These are phyloP conservation scores for Periconia macrospinosa DNA, from an alignment of 2,329 filamentous ascomycete genomes.

Conservation along the genomic window DNA sequence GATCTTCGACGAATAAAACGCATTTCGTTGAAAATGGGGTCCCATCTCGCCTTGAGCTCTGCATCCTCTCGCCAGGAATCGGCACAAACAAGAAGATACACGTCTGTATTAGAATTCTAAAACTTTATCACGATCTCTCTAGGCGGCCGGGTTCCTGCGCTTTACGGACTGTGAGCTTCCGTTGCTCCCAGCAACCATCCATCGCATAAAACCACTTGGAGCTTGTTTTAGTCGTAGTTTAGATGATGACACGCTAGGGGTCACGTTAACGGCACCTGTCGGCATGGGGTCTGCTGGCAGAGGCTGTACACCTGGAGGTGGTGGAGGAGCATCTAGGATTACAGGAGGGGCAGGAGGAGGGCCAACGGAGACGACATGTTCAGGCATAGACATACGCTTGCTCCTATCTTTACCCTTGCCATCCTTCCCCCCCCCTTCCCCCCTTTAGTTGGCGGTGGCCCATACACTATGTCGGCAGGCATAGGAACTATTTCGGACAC, in stretches of 20 bases:
- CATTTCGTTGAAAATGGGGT: slow-evolving; percentile 6
- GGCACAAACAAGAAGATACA: slow-evolving; percentile 9
- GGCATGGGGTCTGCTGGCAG: not conserved
- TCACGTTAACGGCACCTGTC: not conserved
- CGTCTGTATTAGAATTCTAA: slow-evolving; percentile 4
- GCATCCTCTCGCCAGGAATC: slow-evolving; percentile 6
- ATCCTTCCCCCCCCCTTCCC: not conserved
- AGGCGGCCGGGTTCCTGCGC: slow-evolving; percentile 5
- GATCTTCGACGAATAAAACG: slow-evolving; percentile 8
- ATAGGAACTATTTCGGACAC: slow-evolving; percentile 1
- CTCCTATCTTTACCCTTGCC: slow-evolving; percentile 7
- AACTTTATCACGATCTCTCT: not conserved
- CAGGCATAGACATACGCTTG: slow-evolving; percentile 8
- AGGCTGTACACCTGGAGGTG: slow-evolving; percentile 7
- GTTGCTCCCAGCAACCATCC: slow-evolving; percentile 8
- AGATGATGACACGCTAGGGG: not conserved
- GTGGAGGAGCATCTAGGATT: slow-evolving; percentile 7
- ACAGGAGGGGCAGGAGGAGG: slow-evolving; percentile 4
- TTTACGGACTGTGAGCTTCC: slow-evolving; percentile 5
- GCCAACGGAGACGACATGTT: slow-evolving; percentile 3
- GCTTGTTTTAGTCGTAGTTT: not conserved
- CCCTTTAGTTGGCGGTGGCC: not conserved
- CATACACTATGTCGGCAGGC: slow-evolving; percentile 1
- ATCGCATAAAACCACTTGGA: slow-evolving; percentile 9
- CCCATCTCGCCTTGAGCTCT: slow-evolving; percentile 9